Conservation (phyloP, 768 basidiomycete genomes). For the Lentinula sp. region DNA sequence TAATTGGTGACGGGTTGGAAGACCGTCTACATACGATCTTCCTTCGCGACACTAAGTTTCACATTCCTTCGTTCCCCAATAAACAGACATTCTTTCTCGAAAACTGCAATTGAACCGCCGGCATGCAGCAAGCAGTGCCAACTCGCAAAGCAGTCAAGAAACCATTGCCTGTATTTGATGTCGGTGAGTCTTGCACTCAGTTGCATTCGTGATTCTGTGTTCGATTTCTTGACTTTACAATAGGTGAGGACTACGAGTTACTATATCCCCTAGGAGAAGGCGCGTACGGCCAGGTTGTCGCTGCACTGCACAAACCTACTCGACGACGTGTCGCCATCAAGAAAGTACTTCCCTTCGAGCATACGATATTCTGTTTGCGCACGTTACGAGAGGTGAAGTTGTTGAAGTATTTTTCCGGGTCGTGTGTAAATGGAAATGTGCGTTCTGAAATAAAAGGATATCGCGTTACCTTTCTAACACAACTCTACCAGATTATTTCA, state of each 20-base stretch:
- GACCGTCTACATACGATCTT: background rate
- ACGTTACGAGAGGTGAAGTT: constrained; percentile 91
- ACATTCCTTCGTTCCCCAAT: background rate
- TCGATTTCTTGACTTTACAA: background rate
- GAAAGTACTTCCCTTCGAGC: constrained; percentile 92
- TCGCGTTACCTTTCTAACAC: too few relatives aligned
- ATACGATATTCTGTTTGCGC: constrained; percentile 83
- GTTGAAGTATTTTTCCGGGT: constrained; percentile 76
- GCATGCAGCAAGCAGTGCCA: background rate
- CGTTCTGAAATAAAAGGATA: constrained; percentile 8
- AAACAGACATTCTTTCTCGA: background rate
- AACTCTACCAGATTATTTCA: constrained; percentile 60
- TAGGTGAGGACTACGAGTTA: constrained; percentile 69
- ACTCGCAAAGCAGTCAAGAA: background rate
- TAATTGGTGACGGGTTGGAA: background rate
- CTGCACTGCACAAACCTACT: constrained; percentile 79
- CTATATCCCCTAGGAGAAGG: constrained; percentile 77
- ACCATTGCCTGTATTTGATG: background rate
- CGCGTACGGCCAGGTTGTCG: constrained; percentile 86
- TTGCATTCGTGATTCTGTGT: background rate
- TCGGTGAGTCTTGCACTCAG: background rate
- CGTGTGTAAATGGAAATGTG: constrained; percentile 78
- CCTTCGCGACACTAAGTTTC: background rate
- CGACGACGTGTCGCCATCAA: constrained; percentile 90
- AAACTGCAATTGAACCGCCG: background rate